Base-by-base conservation (phyloP, 208 protist species). In the Plasmodiophora brassicae region DNA sequence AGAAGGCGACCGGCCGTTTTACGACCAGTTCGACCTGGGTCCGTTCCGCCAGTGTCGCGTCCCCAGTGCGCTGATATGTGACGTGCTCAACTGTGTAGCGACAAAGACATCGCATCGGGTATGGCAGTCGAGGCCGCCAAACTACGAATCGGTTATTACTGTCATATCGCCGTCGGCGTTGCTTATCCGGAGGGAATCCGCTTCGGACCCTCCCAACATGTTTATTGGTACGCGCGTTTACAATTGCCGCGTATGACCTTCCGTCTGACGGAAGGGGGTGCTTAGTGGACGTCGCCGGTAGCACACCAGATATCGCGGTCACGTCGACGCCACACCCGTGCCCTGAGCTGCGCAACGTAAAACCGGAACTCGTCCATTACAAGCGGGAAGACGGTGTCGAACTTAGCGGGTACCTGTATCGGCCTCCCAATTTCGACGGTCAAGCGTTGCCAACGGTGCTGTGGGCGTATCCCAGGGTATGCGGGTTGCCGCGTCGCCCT, bases 391-490 rank as follows among this genome's bases (percentile, higher is more conserved):
- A 85, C 45, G 83, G 83, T 50, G 83, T 85, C 10, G 1, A 43
- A 43, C 45, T 85, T 10, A 50, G n/a, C 10, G 83, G 83, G 28
- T 53, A 43, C 38, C 83, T 85, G 10, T 85, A 85, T 50, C 83
- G n/a, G 1, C 83, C 39, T 22, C 39, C 83, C 28, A 22, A 22
- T 1, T 25, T 5, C 10, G 45, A 85, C 14, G 83, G 38, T n/a
- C 10, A 32, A 32, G n/a, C 83, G 39, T 35, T 85, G 1, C 83
- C 83, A 20, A 50, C 44, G 38, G 39, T 85, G 10, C 10, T 85
- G 10, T 85, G 83, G 83, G 83, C 83, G 83, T 85, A 85, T 50
- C 83, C 83, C 14, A 36, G 44, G n/a, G n/a, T n/a, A n/a, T n/a
- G n/a, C n/a, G n/a, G n/a, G n/a, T n/a, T n/a, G n/a, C n/a, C n/a